A percentile compares a stretch with the other conserved stretches of the same genome.
Conservation (phyloP, 2,329 filamentous ascomycete genomes). For the Microsporum audouinii region DNA sequence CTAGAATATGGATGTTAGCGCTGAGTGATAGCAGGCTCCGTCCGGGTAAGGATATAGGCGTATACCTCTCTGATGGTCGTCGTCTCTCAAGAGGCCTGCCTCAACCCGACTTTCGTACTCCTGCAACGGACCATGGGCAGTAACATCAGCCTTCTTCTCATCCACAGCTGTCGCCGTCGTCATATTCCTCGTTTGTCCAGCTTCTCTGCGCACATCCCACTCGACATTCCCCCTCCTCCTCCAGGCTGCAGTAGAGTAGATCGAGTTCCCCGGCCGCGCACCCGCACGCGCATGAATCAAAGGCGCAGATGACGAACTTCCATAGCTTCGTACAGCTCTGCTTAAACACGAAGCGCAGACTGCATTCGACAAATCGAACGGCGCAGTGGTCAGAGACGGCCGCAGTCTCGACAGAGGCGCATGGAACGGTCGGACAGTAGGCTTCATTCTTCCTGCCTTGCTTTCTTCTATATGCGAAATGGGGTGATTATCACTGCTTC, state of each 20-base stretch:
- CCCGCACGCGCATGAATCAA: no score
- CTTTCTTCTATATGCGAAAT: not conserved
- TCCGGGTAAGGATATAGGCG: not conserved
- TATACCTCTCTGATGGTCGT: slow-evolving; percentile 78
- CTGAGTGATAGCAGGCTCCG: not conserved
- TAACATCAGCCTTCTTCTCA: not conserved
- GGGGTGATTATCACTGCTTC: not conserved
- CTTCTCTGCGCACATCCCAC: not conserved
- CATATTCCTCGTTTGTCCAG: slow-evolving; percentile 3
- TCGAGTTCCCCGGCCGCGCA: not conserved
- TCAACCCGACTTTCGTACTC: slow-evolving; percentile 81
- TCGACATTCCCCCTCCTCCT: not conserved
- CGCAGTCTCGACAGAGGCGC: not conserved
- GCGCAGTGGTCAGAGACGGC: not conserved
- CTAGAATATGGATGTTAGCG: slow-evolving; percentile 34
- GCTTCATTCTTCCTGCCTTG: not conserved
- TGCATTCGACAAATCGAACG: not conserved
- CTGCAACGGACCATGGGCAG: slow-evolving; percentile 55
- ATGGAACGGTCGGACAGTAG: not conserved
- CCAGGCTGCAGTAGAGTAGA: not conserved
- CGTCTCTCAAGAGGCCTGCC: slow-evolving; percentile 63
- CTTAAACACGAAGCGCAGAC: not conserved
- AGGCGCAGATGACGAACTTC: not conserved
- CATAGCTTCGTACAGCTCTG: not conserved
- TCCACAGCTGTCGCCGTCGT: slow-evolving; percentile 3